Evolutionary conservation across 441 rosid genomes (phyloP).

Genomic region (Populus trichocarpa): DNA sequence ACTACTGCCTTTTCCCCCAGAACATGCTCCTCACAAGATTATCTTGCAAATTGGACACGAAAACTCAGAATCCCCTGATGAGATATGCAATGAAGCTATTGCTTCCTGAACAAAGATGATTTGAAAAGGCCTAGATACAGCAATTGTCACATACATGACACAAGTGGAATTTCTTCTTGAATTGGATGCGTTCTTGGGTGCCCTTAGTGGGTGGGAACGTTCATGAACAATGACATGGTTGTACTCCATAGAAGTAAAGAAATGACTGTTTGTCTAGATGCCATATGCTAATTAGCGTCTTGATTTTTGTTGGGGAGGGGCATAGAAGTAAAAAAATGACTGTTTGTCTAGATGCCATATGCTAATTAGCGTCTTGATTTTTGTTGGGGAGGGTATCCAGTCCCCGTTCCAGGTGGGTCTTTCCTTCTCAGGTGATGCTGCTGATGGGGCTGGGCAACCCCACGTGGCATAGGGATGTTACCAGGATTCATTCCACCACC

Average conservation of each 20-base stretch:
- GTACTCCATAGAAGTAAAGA: background rate
- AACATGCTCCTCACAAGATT: background rate
- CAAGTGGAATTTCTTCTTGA: background rate
- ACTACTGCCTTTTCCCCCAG: background rate
- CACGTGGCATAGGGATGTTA: constrained; percentile 69
- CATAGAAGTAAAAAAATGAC: background rate
- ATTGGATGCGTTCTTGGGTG: background rate
- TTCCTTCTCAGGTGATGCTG: constrained; percentile 78
- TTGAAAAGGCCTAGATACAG: background rate
- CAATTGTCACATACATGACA: background rate
- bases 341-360: background rate
- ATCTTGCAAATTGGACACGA: background rate
- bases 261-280: background rate
- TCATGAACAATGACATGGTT: background rate
- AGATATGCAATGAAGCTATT: background rate
- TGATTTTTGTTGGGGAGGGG: constrained; percentile 77
- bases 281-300: constrained; percentile 55
- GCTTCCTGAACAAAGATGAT: background rate
- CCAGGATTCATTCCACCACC: constrained; percentile 77
- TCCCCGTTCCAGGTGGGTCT: constrained; percentile 79
- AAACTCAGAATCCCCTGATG: background rate
- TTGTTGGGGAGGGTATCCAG: constrained; percentile 87
- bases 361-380: constrained; percentile 73
- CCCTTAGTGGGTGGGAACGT: background rate
- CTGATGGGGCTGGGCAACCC: constrained; percentile 66